Evolutionary conservation across 352 stramenopile species (phyloP).

Genomic region (Phytophthora agathidicida): DNA sequence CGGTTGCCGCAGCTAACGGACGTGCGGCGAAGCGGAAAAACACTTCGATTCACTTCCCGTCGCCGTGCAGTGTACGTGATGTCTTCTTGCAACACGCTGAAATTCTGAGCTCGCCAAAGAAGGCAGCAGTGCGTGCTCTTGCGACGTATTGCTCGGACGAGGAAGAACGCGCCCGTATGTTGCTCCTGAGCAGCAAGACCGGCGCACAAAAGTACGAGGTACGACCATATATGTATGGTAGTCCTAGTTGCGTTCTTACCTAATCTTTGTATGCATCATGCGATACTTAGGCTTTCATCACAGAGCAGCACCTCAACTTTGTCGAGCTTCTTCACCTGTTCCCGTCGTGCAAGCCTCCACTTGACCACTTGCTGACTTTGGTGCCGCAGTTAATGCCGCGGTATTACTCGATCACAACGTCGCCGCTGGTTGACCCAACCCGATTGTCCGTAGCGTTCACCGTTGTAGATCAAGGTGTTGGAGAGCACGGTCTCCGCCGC

Average conservation of each 20-base stretch:
- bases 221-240: not conserved
- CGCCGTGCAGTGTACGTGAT: slow-evolving; percentile 72
- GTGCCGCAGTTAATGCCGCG: slow-evolving; percentile 91
- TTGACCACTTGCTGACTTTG: slow-evolving; percentile 88
- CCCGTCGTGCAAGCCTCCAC: slow-evolving; percentile 89
- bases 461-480: slow-evolving; percentile 87
- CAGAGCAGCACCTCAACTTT: slow-evolving; percentile 88
- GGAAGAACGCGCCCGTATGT: slow-evolving; percentile 60
- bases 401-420: slow-evolving; percentile 97
- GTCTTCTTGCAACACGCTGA: slow-evolving; percentile 83
- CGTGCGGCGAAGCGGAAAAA: slow-evolving; percentile 36
- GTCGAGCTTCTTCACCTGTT: slow-evolving; percentile 93
- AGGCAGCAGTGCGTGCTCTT: slow-evolving; percentile 69
- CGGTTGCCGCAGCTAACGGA: slow-evolving; percentile 28
- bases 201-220: slow-evolving; percentile 75
- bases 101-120: slow-evolving; percentile 82
- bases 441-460: slow-evolving; percentile 91
- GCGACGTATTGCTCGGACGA: slow-evolving; percentile 70
- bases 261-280: slow-evolving; percentile 1
- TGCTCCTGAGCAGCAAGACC: slow-evolving; percentile 75
- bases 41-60: slow-evolving; percentile 52
- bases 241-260: not conserved
- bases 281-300: slow-evolving; percentile 73
- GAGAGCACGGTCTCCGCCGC: slow-evolving; percentile 39
- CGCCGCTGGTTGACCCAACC: slow-evolving; percentile 76